Base-by-base conservation (phyloP, 331 rosid genomes). In the Malus hybrid region DNA sequence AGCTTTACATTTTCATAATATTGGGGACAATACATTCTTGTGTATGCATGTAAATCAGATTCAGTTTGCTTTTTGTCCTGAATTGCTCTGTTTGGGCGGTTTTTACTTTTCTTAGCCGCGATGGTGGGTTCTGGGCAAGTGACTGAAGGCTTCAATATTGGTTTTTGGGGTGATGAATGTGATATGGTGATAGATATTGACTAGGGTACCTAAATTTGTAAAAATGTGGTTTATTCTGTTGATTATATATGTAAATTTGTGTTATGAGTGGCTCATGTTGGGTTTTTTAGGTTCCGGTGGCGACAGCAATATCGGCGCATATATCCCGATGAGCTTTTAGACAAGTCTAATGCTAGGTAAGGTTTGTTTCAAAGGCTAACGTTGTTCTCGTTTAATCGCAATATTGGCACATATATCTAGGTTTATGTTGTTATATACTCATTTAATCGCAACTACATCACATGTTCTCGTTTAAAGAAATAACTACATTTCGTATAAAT, bases 281-380 rank as follows among this genome's bases (percentile, higher is more conserved):
- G 29, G 12, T 59, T 50, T 14, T 74, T 84, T 78, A 94, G 99
- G 77, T 90, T 90, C 79, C 93, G 99, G 70, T 94, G 97, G 99
- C 86, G 78, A 33, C 95, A 88, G 62, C 99, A 94, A 72, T 88
- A 83, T 88, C 90, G 88, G 59, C 91, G 96, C 29, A 80, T 78
- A 75, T 90, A 91, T 86, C 96, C 99, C 0, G 93, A 92, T 73
- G 97, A 94, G 29, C 83, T 91, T 78, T 84, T 94, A 39, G 95
- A 94, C 75, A 90, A 89, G 76, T 88, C 97, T 50, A 81, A 90
- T 87, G 87, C 96, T 54, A 87, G 96, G 99, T 92, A 83, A 80
- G 69, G 55, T 16, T 16, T 76, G 24, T 33, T 20, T 67, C 4
- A 29, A 29, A 61, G 55, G 42, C 28, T 22, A 39, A 15, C 6